Conservation (phyloP, 441 rosid genomes). For the Adansonia gregorii region DNA sequence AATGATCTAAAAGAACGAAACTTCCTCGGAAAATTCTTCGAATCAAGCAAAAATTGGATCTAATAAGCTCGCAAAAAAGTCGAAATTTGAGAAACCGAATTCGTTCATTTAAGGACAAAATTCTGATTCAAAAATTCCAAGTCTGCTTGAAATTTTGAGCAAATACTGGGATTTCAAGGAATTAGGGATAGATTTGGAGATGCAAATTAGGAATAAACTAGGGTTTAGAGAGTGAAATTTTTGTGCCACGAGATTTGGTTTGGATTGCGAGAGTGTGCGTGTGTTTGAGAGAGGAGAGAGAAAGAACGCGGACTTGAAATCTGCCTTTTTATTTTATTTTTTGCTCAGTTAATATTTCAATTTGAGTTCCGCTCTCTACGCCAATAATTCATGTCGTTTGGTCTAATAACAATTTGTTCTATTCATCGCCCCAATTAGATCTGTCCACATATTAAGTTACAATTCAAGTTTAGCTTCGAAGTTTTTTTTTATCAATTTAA, state of each 20-base stretch:
- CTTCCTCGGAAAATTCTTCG: conserved; percentile 13
- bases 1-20: not conserved
- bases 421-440: too few relatives aligned
- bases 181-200: not conserved
- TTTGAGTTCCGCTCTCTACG: conserved; percentile 51
- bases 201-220: conserved; percentile 29
- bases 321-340: conserved; percentile 34
- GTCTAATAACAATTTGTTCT: not conserved
- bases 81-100: conserved; percentile 4
- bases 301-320: conserved; percentile 60
- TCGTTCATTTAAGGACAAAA: not conserved
- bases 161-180: not conserved
- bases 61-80: not conserved
- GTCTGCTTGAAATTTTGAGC: not conserved
- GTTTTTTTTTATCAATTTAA: too few relatives aligned
- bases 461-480: too few relatives aligned
- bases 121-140: not conserved
- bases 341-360: conserved; percentile 46
- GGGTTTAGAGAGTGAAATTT: conserved; percentile 30
- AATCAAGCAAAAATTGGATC: conserved; percentile 13
- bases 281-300: conserved; percentile 33
- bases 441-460: too few relatives aligned
- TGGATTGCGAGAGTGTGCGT: conserved; percentile 25
- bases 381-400: conserved; percentile 7
- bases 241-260: not conserved